Evolutionary conservation across 495 filamentous ascomycete species (phyloP).

Genomic region (Tuber microsphaerosporum): DNA sequence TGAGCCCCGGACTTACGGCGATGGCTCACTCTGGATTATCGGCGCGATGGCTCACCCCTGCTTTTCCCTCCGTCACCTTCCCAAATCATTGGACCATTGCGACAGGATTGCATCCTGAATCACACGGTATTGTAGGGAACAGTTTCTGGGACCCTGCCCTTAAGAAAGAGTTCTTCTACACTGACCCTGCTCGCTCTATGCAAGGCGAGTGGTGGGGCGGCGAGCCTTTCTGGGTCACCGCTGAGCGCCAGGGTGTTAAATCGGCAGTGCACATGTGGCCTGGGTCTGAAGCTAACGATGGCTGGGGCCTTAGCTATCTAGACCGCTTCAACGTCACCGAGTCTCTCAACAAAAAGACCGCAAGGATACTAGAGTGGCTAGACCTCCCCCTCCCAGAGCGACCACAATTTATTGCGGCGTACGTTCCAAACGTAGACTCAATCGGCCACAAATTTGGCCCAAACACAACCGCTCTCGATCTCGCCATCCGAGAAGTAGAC

Average conservation of each 20-base stretch:
- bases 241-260: constrained; percentile 66
- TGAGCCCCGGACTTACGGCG: constrained; percentile 74
- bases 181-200: constrained; percentile 62
- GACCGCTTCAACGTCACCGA: constrained; percentile 81
- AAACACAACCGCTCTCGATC: constrained; percentile 80
- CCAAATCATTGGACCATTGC: constrained; percentile 95
- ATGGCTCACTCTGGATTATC: constrained; percentile 80
- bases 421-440: constrained; percentile 82
- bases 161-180: constrained; percentile 79
- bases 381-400: constrained; percentile 67
- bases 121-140: constrained; percentile 89
- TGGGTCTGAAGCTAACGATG: constrained; percentile 74
- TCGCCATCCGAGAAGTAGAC: constrained; percentile 69
- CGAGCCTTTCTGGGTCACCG: constrained; percentile 88
- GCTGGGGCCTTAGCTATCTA: constrained; percentile 55
- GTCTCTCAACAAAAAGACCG: constrained; percentile 62
- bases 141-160: constrained; percentile 80
- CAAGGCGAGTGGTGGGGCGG: constrained; percentile 87
- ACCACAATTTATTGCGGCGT: constrained; percentile 86
- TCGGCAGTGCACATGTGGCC: constrained; percentile 98
- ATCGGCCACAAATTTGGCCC: constrained; percentile 84
- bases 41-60: constrained; percentile 81
- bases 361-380: constrained; percentile 67
- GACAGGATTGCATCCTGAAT: constrained; percentile 86
- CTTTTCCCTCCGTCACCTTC: constrained; percentile 94